Base-by-base conservation (phyloP, 805 yeast genomes). In the Candida koratica region DNA sequence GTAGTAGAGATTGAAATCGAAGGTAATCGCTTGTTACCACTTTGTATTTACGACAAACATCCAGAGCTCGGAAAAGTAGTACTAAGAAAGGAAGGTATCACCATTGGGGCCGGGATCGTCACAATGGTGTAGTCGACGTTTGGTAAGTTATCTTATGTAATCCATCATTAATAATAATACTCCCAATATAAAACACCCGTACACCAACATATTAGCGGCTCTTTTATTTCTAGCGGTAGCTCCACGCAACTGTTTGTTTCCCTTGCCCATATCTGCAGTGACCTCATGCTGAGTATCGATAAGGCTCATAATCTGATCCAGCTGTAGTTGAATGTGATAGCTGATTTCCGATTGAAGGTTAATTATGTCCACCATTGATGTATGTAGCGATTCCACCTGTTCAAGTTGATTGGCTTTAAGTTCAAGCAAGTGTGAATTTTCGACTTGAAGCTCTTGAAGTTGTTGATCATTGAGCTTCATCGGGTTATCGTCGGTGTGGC, bases 291-390 rank as follows among this genome's bases (percentile, higher is more conserved):
- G 89, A 42, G 79, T 79, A 40, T 79, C 81, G 32, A 78, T 56
- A 43, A 88, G 63, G 25, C 68, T 64, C 33, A 73, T 68, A 11
- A 88, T 82, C 53, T 75, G 79, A 36, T 81, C 82, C 5, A 82
- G 77, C 58, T 88, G 97, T 1, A 75, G 56, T 16, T 76, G 75
- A 32, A 88, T 64, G 53, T 89, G 95, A 37, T 79, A 66, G 9
- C 85, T 71, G 36, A 88, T 65, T 51, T 85, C 93, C 16, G 79
- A 68, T 51, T 88, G 90, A 43, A 89, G 57, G 37, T 79, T 75
- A 1, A 88, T 73, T 28, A 89, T 81, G 51, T 86, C 96, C 28
- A 78, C 53, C 56, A 82, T 77, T 1, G 85, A 73, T 17, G 63
- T 63, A 48, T 81, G 82, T 23, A 83, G 65, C 41, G 71, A 64